Evolutionary conservation across 2,329 filamentous ascomycete genomes (phyloP), one percentile per base, ranked within the genome.

Genomic region (Paraphoma chrysanthemicola): DNA sequence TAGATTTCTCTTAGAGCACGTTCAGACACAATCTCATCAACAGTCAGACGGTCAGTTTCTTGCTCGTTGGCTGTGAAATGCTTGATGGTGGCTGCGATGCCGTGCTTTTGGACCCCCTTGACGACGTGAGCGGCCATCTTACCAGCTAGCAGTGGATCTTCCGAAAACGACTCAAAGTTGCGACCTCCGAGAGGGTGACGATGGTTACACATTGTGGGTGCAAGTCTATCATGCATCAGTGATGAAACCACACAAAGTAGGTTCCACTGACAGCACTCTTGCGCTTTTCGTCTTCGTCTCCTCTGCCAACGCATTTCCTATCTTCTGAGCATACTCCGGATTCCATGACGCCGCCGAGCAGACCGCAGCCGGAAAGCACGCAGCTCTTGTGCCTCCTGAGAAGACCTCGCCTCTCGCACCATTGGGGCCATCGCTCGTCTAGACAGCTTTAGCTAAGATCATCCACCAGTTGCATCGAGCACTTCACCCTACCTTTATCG

Each of bases 131-230:
- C 86, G 4, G 85, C 86, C 53, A 90, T 82, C 69, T 90, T 88
- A 3, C 89, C 90, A 3, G 88, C 82, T 60, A 92, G 80, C 64
- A 84, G 89, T 1, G 85, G 79, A 59, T 92, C 90, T 72, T 92
- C 90, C 18, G 86, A 85, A 68, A 86, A 90, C 1, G 85, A 89
- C 72, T 92, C 90, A 63, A 94, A 95, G 58, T 92, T 92, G 55
- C 91, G 85, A 7, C 91, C 91, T 4, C 91, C 91, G 0, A 95
- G 82, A 0, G 91, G 91, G 53, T 90, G 90, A 12, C 91, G 85
- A 66, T 95, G 91, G 79, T 92, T 88, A 76, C 91, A 93, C 54
- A 92, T 88, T 0, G 90, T 93, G 0, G 90, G 90, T 0, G 88
- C 91, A 2, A 94, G 82, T 7, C 72, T 75, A 31, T 36, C n/a